A percentile compares a stretch with the other conserved stretches of the same genome.
phyloP scores from a whole-genome alignment of 305 asterid species.

The Caryopteris hybrid region DNA sequence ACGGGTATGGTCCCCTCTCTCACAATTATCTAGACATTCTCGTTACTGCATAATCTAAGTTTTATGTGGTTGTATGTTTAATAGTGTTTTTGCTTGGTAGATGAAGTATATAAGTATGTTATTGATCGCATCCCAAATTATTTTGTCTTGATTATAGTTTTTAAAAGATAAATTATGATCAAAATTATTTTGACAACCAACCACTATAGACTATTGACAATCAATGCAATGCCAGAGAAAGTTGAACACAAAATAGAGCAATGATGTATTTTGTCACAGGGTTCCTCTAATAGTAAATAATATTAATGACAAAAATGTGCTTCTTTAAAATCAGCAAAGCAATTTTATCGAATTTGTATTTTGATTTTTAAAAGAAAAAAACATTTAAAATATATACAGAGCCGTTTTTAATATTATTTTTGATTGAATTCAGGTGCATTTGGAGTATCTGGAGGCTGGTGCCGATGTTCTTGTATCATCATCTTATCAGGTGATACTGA shows the following conservation, averaged over 20 bases:
- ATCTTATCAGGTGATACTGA: constrained; percentile 58
- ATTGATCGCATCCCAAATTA: not conserved
- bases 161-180: not conserved
- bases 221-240: not conserved
- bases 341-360: not conserved
- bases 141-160: not conserved
- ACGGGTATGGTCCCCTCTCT: constrained; percentile 27
- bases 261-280: not conserved
- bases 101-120: too few relatives aligned
- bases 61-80: not conserved
- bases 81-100: too few relatives aligned
- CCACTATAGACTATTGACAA: not conserved
- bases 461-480: constrained; percentile 69
- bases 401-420: not conserved
- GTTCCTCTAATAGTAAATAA: too few relatives aligned
- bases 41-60: too few relatives aligned
- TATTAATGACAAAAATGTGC: too few relatives aligned
- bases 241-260: not conserved
- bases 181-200: too few relatives aligned
- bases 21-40: too few relatives aligned
- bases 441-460: constrained; percentile 80
- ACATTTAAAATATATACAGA: not conserved
- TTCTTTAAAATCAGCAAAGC: too few relatives aligned
- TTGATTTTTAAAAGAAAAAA: not conserved
- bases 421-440: constrained; percentile 54